Evolutionary conservation across 1,139 yeast genomes (phyloP), one percentile per base, ranked within the genome.

Genomic region (Eremothecium gossypii): DNA sequence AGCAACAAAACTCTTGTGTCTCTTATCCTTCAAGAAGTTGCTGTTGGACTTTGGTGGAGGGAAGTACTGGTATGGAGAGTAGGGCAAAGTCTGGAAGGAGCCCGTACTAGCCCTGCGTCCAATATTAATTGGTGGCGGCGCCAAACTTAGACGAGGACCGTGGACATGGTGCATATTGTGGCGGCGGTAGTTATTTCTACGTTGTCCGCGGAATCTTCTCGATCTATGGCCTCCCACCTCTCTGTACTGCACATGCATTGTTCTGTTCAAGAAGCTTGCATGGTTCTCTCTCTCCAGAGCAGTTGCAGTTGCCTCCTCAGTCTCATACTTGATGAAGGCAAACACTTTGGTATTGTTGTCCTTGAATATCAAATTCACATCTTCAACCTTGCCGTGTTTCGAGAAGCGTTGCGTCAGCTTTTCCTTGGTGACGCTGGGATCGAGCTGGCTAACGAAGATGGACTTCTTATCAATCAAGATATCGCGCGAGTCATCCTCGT

Each of bases 281-380:
- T 84, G 95, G 55, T 85, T 84, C 57, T 84, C 94, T 45, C 77
- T 70, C 57, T 82, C 91, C 42, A 83, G 83, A 1, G 95, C 91
- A 33, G 83, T 71, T 1, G 91, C 89, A 3, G 94, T 91, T 33
- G 87, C 76, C n/a, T 73, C 71, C 54, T 81, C 89, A 12, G 71
- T 67, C 31, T 67, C 68, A 55, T 67, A 86, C 44, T 73, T 74
- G 48, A 86, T 74, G 54, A 85, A 84, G 0, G 94, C 94, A 68
- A 83, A 83, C 17, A 77, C 71, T 42, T 69, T 73, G 32, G 69
- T 63, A 29, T 41, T 39, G 8, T 55, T 56, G 27, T 75, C 73
- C 51, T 73, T 74, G 32, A 71, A 62, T 33, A 82, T 71, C 38
- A 78, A 66, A 33, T 74, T 68, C 11, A 70, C 63, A 26, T 70